phyloP scores from a whole-genome alignment of 805 yeast species.

The Ogataea degrootiae region DNA sequence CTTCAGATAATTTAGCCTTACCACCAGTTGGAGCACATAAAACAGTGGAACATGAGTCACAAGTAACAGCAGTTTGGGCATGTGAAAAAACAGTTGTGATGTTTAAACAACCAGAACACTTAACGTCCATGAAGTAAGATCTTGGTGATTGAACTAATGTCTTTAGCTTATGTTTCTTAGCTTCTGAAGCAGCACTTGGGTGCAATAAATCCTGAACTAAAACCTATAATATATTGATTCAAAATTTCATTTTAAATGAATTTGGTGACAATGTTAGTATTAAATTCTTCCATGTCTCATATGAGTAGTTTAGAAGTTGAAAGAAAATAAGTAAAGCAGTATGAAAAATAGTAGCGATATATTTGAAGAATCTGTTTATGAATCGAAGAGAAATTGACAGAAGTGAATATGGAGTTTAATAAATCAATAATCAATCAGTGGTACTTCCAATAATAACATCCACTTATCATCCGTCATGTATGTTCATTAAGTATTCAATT shows the following conservation, averaged over 20 bases:
- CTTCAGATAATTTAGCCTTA: constrained; percentile 99
- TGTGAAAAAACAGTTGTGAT: constrained; percentile 99
- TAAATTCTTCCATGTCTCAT: not conserved
- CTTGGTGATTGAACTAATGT: constrained; percentile 96
- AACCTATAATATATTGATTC: constrained; percentile 44
- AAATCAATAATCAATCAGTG: too few relatives aligned
- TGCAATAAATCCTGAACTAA: constrained; percentile 98
- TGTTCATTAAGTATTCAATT: too few relatives aligned
- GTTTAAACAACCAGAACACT: constrained; percentile 99
- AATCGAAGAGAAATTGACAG: too few relatives aligned
- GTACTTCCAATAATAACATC: too few relatives aligned
- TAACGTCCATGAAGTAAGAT: constrained; percentile 99
- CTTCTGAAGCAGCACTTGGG: constrained; percentile 97
- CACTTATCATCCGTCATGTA: too few relatives aligned
- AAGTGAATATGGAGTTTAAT: too few relatives aligned
- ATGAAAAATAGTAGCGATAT: too few relatives aligned
- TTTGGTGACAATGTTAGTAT: not conserved
- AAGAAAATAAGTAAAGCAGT: too few relatives aligned
- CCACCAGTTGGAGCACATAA: constrained; percentile 99
- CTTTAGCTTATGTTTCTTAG: constrained; percentile 95
- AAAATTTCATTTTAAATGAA: not conserved
- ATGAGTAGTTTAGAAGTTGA: not conserved
- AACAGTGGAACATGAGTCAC: constrained; percentile 98
- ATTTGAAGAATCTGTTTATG: too few relatives aligned
- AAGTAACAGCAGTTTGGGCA: constrained; percentile 99